Percentiles rank a stretch among this genome's conserved stretches.
Evolutionary conservation across 495 filamentous ascomycete species (phyloP).

Genomic region (Neurospora intermedia): DNA sequence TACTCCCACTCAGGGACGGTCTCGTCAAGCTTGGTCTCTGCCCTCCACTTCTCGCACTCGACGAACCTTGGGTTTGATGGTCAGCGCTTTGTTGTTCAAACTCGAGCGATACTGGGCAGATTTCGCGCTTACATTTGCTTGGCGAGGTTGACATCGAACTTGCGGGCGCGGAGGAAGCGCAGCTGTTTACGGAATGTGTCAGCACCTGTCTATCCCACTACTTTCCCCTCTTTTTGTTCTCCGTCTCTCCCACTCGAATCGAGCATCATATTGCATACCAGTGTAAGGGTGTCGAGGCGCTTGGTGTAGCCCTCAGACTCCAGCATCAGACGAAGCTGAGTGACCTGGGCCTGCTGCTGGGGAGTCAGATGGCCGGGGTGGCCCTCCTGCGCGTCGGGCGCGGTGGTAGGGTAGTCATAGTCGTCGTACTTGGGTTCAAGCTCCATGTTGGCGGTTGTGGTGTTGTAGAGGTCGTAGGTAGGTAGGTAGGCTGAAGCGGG

Average conservation of each 20-base stretch:
- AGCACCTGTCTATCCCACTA: conserved; percentile 2
- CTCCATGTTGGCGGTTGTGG: conserved; percentile 33
- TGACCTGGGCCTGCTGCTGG: conserved; percentile 82
- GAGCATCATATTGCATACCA: conserved; percentile 41
- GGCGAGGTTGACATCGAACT: conserved; percentile 76
- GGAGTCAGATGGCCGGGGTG: conserved; percentile 84
- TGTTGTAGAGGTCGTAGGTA: conserved; percentile 9
- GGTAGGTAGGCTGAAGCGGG: conserved; percentile 1
- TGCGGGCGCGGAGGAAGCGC: conserved; percentile 84
- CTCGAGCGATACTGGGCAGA: not conserved
- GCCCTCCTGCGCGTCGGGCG: conserved; percentile 55
- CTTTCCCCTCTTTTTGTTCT: not conserved
- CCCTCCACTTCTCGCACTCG: conserved; percentile 83
- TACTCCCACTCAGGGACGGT: conserved; percentile 75
- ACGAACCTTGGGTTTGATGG: conserved; percentile 56
- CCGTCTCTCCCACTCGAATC: not conserved
- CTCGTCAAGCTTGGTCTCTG: conserved; percentile 71
- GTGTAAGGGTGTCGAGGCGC: conserved; percentile 77
- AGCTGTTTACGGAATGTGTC: conserved; percentile 37
- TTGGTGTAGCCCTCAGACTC: conserved; percentile 77
- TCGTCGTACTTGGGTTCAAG: conserved; percentile 87
- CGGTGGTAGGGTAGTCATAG: conserved; percentile 83
- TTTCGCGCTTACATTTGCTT: conserved; percentile 66
- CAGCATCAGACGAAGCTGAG: conserved; percentile 71
- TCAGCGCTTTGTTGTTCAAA: conserved; percentile 11